These are phyloP conservation scores for barley (Hordeum vulgare) DNA, from an alignment of 176 grass and related monocot genomes.

Conservation along the genomic window MorexV3_pseudomolecules_assembly NC_058519.1:415413833-415414332, in stretches of 20 bases:
- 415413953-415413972: conserved; percentile 16
- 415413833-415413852: neutral
- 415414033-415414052: neutral
- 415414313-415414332: neutral
- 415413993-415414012: conserved; percentile 3
- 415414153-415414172: conserved; percentile 13
- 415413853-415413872: neutral
- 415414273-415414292: neutral
- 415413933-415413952: conserved; percentile 13
- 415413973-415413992: conserved; percentile 16
- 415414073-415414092: neutral
- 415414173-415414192: conserved; percentile 11
- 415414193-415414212: conserved; percentile 12
- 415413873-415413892: neutral
- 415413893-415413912: neutral
- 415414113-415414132: conserved; percentile 8
- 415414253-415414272: neutral
- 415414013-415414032: neutral
- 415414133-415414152: conserved; percentile 9
- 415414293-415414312: neutral
- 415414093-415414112: neutral
- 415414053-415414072: neutral
- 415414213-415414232: conserved; percentile 8
- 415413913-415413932: conserved; percentile 9
- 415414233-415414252: neutral